phyloP scores from a whole-genome alignment of 139 green algal genomes.

The Mesostigma viride region DNA sequence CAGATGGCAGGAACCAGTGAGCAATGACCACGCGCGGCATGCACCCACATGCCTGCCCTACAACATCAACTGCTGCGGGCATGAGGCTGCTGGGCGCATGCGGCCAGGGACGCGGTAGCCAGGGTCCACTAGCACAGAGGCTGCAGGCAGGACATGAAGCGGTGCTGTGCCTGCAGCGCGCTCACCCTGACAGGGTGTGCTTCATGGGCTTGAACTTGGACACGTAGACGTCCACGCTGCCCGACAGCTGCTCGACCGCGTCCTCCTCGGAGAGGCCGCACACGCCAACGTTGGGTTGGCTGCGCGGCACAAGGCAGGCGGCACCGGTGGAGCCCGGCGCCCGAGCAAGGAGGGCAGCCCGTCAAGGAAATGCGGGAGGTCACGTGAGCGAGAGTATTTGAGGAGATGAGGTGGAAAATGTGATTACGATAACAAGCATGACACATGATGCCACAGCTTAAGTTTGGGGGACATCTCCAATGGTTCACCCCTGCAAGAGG shows the following conservation, averaged over 20 bases:
- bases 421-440: background rate
- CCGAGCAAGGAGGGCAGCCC: background rate
- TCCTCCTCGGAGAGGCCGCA: slow-evolving; percentile 80
- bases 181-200: slow-evolving; percentile 64
- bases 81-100: no score
- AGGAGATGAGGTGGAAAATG: background rate
- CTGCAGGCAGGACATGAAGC: background rate
- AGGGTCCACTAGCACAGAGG: background rate
- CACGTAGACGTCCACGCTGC: slow-evolving; percentile 76
- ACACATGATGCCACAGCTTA: background rate
- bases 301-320: slow-evolving; percentile 48
- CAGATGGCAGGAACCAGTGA: no score
- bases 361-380: background rate
- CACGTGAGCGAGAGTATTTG: background rate
- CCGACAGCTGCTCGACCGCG: slow-evolving; percentile 42
- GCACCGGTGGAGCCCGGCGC: background rate
- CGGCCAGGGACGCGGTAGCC: background rate
- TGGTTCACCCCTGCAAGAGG: no score
- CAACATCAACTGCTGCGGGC: no score
- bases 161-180: background rate
- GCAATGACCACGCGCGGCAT: no score
- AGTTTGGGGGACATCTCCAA: background rate
- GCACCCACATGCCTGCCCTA: no score
- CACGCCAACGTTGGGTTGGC: slow-evolving; percentile 69
- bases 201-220: slow-evolving; percentile 85